Conservation (phyloP, 2,329 filamentous ascomycete genomes). For the Claviceps pazoutovae region DNA sequence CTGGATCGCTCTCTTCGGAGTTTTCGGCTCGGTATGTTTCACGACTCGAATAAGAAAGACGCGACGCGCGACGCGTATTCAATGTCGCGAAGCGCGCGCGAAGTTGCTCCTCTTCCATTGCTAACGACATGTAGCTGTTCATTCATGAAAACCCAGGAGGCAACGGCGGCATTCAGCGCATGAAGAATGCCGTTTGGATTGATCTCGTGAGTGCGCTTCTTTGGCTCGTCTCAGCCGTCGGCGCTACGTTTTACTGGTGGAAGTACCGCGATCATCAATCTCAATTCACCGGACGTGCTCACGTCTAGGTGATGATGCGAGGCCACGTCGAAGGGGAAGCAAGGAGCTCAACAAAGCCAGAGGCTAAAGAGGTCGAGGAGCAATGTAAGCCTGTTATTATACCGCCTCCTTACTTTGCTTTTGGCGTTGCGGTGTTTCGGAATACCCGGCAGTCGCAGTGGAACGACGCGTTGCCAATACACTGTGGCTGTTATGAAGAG, state of each 20-base stretch:
- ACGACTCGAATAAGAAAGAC: not conserved
- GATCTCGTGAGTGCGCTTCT: constrained; percentile 61
- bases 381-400: not conserved
- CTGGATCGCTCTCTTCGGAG: constrained; percentile 69
- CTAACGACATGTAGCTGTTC: constrained; percentile 39
- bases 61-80: not conserved
- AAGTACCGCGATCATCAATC: constrained; percentile 36
- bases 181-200: constrained; percentile 82
- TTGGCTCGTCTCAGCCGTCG: constrained; percentile 54
- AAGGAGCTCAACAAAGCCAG: not conserved
- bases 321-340: not conserved
- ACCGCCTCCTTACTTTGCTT: not conserved
- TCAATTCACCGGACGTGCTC: constrained; percentile 46
- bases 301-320: constrained; percentile 23
- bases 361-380: not conserved
- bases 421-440: constrained; percentile 3
- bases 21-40: constrained; percentile 53
- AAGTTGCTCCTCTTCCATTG: not conserved
- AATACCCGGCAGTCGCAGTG: not conserved
- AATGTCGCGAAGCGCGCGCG: not conserved
- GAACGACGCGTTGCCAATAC: not conserved
- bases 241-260: constrained; percentile 45
- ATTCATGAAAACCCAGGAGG: constrained; percentile 54
- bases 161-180: constrained; percentile 50
- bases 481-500: not conserved